Evolutionary conservation across 2,329 filamentous ascomycete genomes (phyloP).

Genomic region (Ophiostoma triangulosporum): DNA sequence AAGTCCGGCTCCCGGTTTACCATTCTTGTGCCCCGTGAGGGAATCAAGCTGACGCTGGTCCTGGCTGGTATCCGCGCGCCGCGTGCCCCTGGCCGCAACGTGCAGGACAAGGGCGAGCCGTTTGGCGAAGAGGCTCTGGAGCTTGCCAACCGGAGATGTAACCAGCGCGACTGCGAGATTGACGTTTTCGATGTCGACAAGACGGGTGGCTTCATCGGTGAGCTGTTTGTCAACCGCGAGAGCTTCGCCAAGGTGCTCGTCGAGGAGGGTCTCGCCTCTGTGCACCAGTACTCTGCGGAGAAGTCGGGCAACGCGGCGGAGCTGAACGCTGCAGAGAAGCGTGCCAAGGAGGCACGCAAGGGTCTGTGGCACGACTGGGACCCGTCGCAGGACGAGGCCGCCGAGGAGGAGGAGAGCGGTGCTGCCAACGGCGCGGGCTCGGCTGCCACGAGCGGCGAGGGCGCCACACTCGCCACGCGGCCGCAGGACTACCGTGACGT

Average conservation of each 20-base stretch:
- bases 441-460: constrained; percentile 29
- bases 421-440: constrained; percentile 24
- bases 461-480: constrained; percentile 48
- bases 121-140: constrained; percentile 93
- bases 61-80: constrained; percentile 87
- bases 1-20: constrained; percentile 95
- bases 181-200: constrained; percentile 94
- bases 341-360: constrained; percentile 78
- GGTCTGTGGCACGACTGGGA: constrained; percentile 92
- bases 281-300: constrained; percentile 91
- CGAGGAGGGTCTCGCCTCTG: constrained; percentile 84
- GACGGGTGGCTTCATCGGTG: constrained; percentile 92
- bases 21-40: constrained; percentile 79
- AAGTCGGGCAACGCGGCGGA: constrained; percentile 83
- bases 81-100: constrained; percentile 62
- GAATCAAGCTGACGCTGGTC: constrained; percentile 88
- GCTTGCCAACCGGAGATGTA: constrained; percentile 73
- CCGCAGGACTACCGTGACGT: constrained; percentile 80
- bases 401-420: constrained; percentile 36
- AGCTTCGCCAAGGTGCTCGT: constrained; percentile 89
- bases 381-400: constrained; percentile 64
- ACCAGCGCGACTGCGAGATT: constrained; percentile 91
- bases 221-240: constrained; percentile 84
- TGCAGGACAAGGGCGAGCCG: constrained; percentile 73
- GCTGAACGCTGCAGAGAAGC: constrained; percentile 74